Conservation (phyloP, 768 basidiomycete species). For the Leccinellum albellum region DNA sequence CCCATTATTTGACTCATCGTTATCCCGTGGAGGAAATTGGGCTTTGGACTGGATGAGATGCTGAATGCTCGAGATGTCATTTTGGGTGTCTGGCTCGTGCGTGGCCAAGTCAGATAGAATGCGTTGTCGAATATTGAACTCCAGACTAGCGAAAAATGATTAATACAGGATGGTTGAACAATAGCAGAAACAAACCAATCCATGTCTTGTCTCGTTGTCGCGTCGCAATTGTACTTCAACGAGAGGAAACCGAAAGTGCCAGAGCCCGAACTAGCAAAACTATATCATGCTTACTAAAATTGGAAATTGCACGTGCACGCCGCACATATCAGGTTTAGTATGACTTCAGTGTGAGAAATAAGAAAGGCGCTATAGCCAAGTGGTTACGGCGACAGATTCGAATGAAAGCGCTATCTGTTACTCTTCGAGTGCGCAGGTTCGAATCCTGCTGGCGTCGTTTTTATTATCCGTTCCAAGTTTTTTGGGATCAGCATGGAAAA, state of each 20-base stretch:
- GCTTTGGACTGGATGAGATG: conserved; percentile 61
- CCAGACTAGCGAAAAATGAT: conserved; percentile 46
- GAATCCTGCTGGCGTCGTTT: conserved; percentile 40
- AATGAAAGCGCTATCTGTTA: conserved; percentile 37
- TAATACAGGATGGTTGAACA: neutral
- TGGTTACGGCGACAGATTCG: conserved; percentile 78
- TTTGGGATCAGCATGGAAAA: neutral
- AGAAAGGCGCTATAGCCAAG: conserved; percentile 60
- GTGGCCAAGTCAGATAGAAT: conserved; percentile 73
- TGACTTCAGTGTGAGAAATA: no score
- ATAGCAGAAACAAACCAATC: conserved; percentile 41
- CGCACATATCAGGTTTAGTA: neutral
- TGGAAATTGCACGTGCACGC: neutral
- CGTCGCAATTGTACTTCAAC: no score
- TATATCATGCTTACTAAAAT: conserved; percentile 1
- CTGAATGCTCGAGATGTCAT: conserved; percentile 46
- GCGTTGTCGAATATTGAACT: conserved; percentile 72
- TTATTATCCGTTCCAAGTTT: neutral
- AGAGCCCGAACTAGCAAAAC: neutral
- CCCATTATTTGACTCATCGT: conserved; percentile 10
- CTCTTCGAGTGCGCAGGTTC: conserved; percentile 40
- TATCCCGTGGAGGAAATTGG: conserved; percentile 36
- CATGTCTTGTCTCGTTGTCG: conserved; percentile 29
- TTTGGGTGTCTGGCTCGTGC: conserved; percentile 46
- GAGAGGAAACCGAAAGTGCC: neutral